Conservation (phyloP, 1,284 basidiomycete genomes). For the Apiotrichum siamense region DNA sequence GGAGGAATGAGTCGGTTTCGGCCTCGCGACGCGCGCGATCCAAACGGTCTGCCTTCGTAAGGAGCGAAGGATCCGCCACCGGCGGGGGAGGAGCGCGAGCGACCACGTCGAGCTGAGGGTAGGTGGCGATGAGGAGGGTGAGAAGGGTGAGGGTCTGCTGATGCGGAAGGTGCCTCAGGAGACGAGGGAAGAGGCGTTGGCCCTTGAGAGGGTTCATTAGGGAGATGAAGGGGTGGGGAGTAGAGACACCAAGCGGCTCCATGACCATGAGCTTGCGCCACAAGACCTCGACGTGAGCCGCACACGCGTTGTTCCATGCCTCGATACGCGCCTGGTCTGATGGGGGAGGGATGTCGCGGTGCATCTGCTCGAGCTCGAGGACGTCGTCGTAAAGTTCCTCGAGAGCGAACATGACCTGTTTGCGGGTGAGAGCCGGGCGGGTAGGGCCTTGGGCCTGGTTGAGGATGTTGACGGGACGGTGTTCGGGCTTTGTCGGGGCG, state of each 20-base stretch:
- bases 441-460: constrained; percentile 35
- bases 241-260: constrained; percentile 83
- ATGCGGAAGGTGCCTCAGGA: constrained; percentile 75
- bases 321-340: constrained; percentile 53
- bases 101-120: constrained; percentile 87
- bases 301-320: constrained; percentile 59
- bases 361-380: constrained; percentile 77
- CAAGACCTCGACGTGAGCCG: constrained; percentile 61
- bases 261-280: constrained; percentile 80
- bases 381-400: constrained; percentile 83
- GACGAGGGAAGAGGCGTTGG: constrained; percentile 82
- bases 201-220: constrained; percentile 85
- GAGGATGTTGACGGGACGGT: constrained; percentile 44
- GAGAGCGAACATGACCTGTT: constrained; percentile 71
- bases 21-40: constrained; percentile 70
- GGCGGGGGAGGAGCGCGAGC: constrained; percentile 61
- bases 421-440: constrained; percentile 66
- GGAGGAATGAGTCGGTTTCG: constrained; percentile 83
- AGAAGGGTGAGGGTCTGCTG: constrained; percentile 78
- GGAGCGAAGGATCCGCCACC: constrained; percentile 46
- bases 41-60: constrained; percentile 52
- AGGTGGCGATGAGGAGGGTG: constrained; percentile 88
- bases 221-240: constrained; percentile 95
- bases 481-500: constrained; percentile 45
- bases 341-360: constrained; percentile 64